A percentile compares a stretch with the other conserved stretches of the same genome.
phyloP scores from a whole-genome alignment of 2,329 filamentous ascomycete genomes.

The Aureobasidium lini region DNA sequence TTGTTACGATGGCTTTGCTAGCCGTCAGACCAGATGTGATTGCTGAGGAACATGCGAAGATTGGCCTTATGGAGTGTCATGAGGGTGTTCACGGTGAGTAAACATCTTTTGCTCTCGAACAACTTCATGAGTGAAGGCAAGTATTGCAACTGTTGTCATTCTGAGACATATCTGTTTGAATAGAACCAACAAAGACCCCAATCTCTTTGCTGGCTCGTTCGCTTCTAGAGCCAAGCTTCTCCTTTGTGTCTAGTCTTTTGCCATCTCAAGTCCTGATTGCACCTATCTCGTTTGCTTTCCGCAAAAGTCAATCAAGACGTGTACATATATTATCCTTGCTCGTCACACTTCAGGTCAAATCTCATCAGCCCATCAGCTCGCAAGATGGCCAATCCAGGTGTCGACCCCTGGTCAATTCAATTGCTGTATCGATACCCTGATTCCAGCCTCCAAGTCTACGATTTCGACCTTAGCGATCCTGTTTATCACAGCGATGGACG shows the following conservation, averaged over 20 bases:
- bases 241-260: no score
- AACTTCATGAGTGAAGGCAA: no score
- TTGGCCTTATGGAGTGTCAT: background rate
- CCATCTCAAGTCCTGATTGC: no score
- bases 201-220: no score
- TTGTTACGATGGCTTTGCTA: background rate
- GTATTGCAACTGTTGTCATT: no score
- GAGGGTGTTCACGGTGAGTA: background rate
- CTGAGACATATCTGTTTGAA: no score
- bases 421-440: background rate
- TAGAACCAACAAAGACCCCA: no score
- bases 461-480: background rate
- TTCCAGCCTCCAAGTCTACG: background rate
- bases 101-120: no score
- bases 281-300: no score
- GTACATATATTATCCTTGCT: background rate
- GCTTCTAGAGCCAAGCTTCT: no score
- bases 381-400: background rate
- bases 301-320: background rate
- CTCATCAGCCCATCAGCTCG: background rate
- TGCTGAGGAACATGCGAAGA: background rate
- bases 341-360: background rate
- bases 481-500: background rate
- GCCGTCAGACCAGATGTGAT: background rate
- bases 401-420: no score